Evolutionary conservation across 495 filamentous ascomycete species (phyloP).

Genomic region (Penicillium canariense): DNA sequence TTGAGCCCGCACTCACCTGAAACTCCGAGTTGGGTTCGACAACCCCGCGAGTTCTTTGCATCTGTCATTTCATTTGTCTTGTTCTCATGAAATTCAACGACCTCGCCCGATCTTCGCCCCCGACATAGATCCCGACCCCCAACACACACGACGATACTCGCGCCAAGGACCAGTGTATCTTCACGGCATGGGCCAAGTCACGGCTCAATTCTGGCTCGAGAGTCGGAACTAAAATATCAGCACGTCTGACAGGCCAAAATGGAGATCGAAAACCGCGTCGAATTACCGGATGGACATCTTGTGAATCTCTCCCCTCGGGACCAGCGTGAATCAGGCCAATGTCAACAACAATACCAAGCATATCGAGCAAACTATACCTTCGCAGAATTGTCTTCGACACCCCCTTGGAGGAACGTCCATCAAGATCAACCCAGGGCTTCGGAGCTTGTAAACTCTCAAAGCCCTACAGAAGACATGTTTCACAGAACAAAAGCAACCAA

Average conservation of each 20-base stretch:
- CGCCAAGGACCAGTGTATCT: neutral
- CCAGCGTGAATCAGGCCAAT: slow-evolving; percentile 4
- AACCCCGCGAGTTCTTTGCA: slow-evolving; percentile 6
- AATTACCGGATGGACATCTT: slow-evolving; percentile 35
- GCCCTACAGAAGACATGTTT: slow-evolving; percentile 7
- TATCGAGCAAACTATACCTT: slow-evolving; percentile 23
- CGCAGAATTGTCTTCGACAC: slow-evolving; percentile 11
- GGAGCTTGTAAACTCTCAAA: slow-evolving; percentile 8
- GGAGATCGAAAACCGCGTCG: slow-evolving; percentile 28
- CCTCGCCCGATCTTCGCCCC: neutral
- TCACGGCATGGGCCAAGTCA: slow-evolving; percentile 27
- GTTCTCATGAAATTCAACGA: neutral
- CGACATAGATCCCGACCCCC: slow-evolving; percentile 4
- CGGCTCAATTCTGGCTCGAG: slow-evolving; percentile 17
- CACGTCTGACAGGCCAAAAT: slow-evolving; percentile 9
- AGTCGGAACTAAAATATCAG: slow-evolving; percentile 10
- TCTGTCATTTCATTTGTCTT: slow-evolving; percentile 10
- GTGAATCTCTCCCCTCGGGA: slow-evolving; percentile 35
- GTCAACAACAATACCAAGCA: slow-evolving; percentile 20
- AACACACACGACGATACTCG: neutral
- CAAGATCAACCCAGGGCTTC: neutral
- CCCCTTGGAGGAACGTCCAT: slow-evolving; percentile 6
- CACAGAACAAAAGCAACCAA: slow-evolving; percentile 30
- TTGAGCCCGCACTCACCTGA: slow-evolving; percentile 11
- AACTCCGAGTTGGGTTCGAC: neutral